These are phyloP conservation scores for Oemleria cerasiformis DNA, from an alignment of 306 rosid species.

Conservation along the genomic window DNA sequence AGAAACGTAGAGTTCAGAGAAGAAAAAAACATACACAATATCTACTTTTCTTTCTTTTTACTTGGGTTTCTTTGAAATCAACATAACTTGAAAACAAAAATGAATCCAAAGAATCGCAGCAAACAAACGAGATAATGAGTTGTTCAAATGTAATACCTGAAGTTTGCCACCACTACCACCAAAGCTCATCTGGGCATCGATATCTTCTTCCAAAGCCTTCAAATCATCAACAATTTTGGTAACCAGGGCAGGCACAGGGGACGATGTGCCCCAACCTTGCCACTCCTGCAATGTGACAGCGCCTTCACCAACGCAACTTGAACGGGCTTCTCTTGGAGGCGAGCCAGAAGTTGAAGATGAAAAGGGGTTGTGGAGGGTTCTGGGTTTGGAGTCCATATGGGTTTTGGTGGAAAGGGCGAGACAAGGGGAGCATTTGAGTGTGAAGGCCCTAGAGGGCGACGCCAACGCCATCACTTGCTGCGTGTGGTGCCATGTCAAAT, in stretches of 20 bases:
- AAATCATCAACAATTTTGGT: slow-evolving; percentile 56
- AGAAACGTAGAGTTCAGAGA: too few relatives aligned
- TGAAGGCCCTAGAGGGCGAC: slow-evolving; percentile 29
- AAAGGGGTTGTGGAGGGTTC: slow-evolving; percentile 12
- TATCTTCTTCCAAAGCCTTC: slow-evolving; percentile 54
- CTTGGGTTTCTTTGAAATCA: background rate
- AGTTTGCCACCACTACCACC: slow-evolving; percentile 85
- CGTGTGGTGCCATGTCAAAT: background rate
- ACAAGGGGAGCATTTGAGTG: slow-evolving; percentile 26
- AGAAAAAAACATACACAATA: background rate
- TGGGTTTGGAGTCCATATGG: slow-evolving; percentile 27
- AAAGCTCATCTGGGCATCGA: slow-evolving; percentile 61
- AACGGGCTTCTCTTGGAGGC: slow-evolving; percentile 22
- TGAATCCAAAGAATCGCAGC: background rate
- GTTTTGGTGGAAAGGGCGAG: slow-evolving; percentile 20
- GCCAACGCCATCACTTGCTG: slow-evolving; percentile 17
- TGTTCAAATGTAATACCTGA: slow-evolving; percentile 33
- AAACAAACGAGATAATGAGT: background rate
- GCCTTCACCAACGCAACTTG: slow-evolving; percentile 23
- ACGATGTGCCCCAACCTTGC: slow-evolving; percentile 82
- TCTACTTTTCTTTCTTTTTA: background rate
- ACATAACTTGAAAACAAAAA: background rate
- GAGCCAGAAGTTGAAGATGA: slow-evolving; percentile 31
- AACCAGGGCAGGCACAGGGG: slow-evolving; percentile 66
- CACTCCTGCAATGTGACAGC: slow-evolving; percentile 72